Evolutionary conservation across 805 yeast genomes (phyloP).

Genomic region (Pichia paraexigua): DNA sequence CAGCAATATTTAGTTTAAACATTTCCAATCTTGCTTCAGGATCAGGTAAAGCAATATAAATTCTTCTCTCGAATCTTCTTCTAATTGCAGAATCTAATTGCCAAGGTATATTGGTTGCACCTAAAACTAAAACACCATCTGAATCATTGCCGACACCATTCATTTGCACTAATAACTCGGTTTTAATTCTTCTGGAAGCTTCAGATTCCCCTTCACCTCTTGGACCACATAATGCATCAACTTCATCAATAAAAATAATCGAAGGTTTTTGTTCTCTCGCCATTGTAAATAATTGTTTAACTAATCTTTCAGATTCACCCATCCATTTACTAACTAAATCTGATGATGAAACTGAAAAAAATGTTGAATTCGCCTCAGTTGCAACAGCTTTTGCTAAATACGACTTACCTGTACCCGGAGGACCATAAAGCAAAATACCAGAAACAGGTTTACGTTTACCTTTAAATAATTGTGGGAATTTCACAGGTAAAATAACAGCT

Average conservation of each 20-base stretch:
- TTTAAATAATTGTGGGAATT: constrained; percentile 89
- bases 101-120: constrained; percentile 99
- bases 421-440: constrained; percentile 83
- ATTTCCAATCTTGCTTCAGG: constrained; percentile 83
- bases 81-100: constrained; percentile 96
- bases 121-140: constrained; percentile 84
- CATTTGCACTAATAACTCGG: constrained; percentile 95
- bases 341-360: constrained; percentile 91
- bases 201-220: constrained; percentile 98
- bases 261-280: constrained; percentile 95
- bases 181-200: constrained; percentile 91
- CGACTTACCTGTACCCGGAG: constrained; percentile 98
- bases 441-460: constrained; percentile 91
- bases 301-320: constrained; percentile 97
- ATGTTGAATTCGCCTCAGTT: constrained; percentile 95
- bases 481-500: constrained; percentile 93
- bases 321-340: constrained; percentile 98
- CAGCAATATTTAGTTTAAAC: constrained; percentile 91
- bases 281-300: constrained; percentile 89
- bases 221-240: constrained; percentile 96
- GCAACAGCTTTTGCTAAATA: constrained; percentile 97
- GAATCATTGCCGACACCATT: constrained; percentile 97
- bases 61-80: constrained; percentile 92
- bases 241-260: constrained; percentile 95
- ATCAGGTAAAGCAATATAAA: constrained; percentile 92